Base-by-base conservation (phyloP, 2,329 filamentous ascomycete species). In the Paecilomyces fulvus region DNA sequence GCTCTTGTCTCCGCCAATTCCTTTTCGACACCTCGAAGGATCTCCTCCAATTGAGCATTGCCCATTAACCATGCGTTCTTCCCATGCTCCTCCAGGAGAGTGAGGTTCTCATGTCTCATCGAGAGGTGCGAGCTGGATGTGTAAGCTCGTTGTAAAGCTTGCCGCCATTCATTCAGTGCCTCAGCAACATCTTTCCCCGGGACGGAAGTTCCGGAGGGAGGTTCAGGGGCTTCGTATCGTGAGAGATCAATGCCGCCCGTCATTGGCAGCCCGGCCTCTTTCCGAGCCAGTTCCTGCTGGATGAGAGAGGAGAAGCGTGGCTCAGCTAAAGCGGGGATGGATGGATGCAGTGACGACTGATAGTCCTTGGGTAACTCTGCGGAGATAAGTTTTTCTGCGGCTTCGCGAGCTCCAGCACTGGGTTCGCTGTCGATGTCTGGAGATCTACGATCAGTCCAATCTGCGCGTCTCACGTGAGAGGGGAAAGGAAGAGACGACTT, bases 51-150 rank as follows among this genome's bases (percentile, higher is more conserved):
- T 63, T 89, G 84, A 64, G 86, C 83, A 72, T 99, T 99, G 5
- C 84, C 84, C 8, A 95, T 81, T 55, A 99, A 79, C 92, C 94
- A 97, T 9, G 90, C 87, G 71, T 96, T 96, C 75, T 90, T 90
- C 63, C 92, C 94, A 72, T 86, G 86, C 53, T 80, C 80, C 65
- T 94, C 89, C 20, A 96, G 82, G n/a, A 96, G 79, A 1, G 79
- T 76, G 17, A 96, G 82, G 72, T 86, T 84, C 49, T 80, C 78
- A 53, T 80, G 72, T 25, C 83, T 76, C 53, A 75, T 75, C 2
- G 77, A 72, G 21, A 88, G 74, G 67, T 87, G 85, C 3, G 80
- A 78, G 46, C 79, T 79, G 53, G 79, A 79, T 0, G 79, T 79
- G 67, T 85, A 85, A 21, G 84, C 82, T 61, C 77, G 76, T 53